Conservation (phyloP, 2,329 filamentous ascomycete genomes). For the Penicillium sp. region DNA sequence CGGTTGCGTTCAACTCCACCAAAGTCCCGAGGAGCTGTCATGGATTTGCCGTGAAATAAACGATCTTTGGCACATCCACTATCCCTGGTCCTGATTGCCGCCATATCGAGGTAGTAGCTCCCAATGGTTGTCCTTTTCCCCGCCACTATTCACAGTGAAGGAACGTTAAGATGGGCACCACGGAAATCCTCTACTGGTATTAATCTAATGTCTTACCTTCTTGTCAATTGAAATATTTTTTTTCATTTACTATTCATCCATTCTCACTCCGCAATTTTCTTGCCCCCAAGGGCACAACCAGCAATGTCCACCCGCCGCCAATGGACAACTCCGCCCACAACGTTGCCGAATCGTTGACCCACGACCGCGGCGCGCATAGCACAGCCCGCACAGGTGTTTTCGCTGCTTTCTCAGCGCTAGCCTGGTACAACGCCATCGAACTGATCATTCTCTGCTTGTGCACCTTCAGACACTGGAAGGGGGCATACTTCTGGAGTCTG, state of each 20-base stretch:
- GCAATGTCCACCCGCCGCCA: constrained; percentile 16
- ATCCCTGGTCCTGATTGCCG: neutral
- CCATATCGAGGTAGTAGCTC: neutral
- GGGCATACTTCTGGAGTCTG: constrained; percentile 50
- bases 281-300: neutral
- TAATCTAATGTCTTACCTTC: neutral
- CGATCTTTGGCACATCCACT: neutral
- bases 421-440: constrained; percentile 29
- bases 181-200: too few relatives aligned
- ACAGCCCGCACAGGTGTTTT: constrained; percentile 16
- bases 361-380: neutral
- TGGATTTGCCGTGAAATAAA: neutral
- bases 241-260: neutral
- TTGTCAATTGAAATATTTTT: neutral
- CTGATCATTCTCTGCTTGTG: constrained; percentile 42
- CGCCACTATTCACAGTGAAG: neutral
- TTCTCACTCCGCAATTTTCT: neutral
- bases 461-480: constrained; percentile 44
- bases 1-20: neutral
- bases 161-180: neutral
- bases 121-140: neutral
- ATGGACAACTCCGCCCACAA: constrained; percentile 16
- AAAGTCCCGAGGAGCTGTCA: constrained; percentile 8
- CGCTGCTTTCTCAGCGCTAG: constrained; percentile 21
- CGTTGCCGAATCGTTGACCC: constrained; percentile 9